phyloP scores from a whole-genome alignment of 2,329 filamentous ascomycete genomes.

The Aureobasidium sp. region DNA sequence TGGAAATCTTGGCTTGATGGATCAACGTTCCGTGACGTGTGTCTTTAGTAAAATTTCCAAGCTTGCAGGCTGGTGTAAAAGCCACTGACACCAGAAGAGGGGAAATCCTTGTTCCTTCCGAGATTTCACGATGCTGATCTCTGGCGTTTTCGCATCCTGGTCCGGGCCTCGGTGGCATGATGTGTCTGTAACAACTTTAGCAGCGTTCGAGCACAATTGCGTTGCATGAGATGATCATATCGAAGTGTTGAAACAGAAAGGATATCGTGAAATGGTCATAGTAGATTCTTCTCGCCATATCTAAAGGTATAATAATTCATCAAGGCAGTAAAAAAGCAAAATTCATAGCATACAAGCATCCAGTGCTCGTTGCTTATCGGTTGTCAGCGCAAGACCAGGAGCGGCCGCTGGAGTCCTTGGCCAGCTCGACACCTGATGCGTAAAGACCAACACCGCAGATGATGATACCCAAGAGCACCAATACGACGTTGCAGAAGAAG shows the following conservation, averaged over 20 bases:
- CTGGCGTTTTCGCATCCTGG: neutral
- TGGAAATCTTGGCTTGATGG: neutral
- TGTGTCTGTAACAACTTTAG: neutral
- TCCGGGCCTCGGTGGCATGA: neutral
- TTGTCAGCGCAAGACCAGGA: conserved; percentile 16
- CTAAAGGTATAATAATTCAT: conserved; percentile 11
- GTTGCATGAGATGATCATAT: neutral
- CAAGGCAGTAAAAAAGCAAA: neutral
- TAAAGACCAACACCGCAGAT: conserved; percentile 27
- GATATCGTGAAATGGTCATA: neutral
- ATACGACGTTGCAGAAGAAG: conserved; percentile 35
- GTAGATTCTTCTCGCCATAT: conserved; percentile 9
- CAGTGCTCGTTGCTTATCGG: conserved; percentile 7
- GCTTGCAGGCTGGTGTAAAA: neutral
- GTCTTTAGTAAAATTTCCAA: neutral
- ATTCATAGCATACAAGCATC: conserved; percentile 12
- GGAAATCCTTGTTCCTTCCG: neutral
- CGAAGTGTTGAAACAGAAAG: neutral
- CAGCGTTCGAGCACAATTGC: neutral
- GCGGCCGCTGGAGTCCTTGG: conserved; percentile 5
- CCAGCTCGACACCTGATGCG: conserved; percentile 5
- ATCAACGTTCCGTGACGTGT: neutral
- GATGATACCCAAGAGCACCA: conserved; percentile 29
- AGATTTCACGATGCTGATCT: neutral
- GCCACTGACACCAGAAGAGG: neutral